Evolutionary conservation across 2,329 filamentous ascomycete genomes (phyloP), one percentile per base, ranked within the genome.

Genomic region (Dactylellina leptospora): DNA sequence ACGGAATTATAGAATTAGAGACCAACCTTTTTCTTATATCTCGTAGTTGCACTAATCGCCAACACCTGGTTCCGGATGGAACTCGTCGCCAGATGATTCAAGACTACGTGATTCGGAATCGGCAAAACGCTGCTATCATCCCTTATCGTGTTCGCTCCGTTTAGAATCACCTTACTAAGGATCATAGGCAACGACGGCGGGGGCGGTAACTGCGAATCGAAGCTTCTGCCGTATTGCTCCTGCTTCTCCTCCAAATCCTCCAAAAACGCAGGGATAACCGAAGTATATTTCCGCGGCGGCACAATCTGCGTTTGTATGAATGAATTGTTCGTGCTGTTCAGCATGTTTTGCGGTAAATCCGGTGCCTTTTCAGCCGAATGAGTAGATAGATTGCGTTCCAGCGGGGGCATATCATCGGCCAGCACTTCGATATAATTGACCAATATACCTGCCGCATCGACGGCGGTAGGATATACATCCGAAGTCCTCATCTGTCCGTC

Each of bases 361-460:
- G 71, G 74, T 10, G 68, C 76, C 58, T 76, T 74, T 48, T 78
- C 77, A 18, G 75, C 73, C 11, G 59, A 74, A 22, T 77, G 77
- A 22, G 68, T 64, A n/a, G 76, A 75, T 16, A 74, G 63, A 23
- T 74, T 61, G 23, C 76, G 75, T 22, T 75, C 76, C 50, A 80
- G 77, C 23, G 79, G 78, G 9, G 83, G 82, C 27, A 88, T 81
- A 77, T 93, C 89, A 62, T 92, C 89, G 33, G 91, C 87, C 77
- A 86, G 91, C 74, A 97, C 90, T 82, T 99, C 95, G 78, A 99
- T 91, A 79, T 97, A 99, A 81, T 99, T 99, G 81, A 99, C 93
- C 16, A 99, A 84, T 78, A 96, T 96, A 82, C 97, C 97, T 75
- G 92, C 96, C 79, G 96, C 97, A 80, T 99, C 95, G 68, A 99